A percentile compares a stretch with the other conserved stretches of the same genome.
Evolutionary conservation across 768 basidiomycete species (phyloP).

Genomic region (Trametes cingulata): DNA sequence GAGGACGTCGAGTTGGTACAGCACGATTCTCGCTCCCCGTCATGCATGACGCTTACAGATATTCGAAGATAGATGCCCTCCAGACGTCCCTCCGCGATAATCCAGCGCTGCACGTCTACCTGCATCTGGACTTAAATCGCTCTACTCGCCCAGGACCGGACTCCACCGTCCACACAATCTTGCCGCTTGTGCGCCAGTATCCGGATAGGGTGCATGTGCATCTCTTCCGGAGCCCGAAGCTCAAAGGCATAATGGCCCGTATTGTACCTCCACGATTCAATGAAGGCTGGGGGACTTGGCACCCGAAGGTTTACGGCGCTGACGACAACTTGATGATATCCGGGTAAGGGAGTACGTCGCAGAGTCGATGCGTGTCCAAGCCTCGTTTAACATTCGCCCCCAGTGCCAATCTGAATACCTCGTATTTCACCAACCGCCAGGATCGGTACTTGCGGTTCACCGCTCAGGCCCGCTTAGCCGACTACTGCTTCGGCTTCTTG

Average conservation of each 20-base stretch:
- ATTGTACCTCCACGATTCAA: slow-evolving; percentile 92
- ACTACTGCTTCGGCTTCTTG: slow-evolving; percentile 85
- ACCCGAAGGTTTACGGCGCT: slow-evolving; percentile 91
- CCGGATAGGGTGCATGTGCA: slow-evolving; percentile 73
- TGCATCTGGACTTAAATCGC: slow-evolving; percentile 82
- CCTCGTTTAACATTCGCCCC: neutral
- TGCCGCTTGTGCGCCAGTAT: slow-evolving; percentile 73
- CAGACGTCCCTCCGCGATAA: slow-evolving; percentile 58
- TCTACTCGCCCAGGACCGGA: slow-evolving; percentile 72
- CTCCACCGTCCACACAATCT: slow-evolving; percentile 65
- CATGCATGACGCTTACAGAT: neutral
- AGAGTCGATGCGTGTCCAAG: neutral
- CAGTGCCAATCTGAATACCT: slow-evolving; percentile 90
- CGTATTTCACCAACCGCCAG: slow-evolving; percentile 94
- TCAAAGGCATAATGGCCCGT: slow-evolving; percentile 70
- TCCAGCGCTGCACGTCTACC: slow-evolving; percentile 60
- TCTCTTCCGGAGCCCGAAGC: slow-evolving; percentile 86
- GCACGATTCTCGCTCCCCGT: slow-evolving; percentile 9
- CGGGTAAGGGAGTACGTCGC: slow-evolving; percentile 61
- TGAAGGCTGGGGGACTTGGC: slow-evolving; percentile 96
- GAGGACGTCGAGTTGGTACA: slow-evolving; percentile 79
- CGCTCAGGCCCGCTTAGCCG: slow-evolving; percentile 60
- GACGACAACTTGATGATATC: slow-evolving; percentile 93
- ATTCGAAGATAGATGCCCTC: slow-evolving; percentile 67
- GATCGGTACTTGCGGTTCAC: slow-evolving; percentile 88